Percentiles rank a stretch among this genome's conserved stretches.
phyloP scores from a whole-genome alignment of 768 basidiomycete genomes.

The Podaxis carcinomalis region DNA sequence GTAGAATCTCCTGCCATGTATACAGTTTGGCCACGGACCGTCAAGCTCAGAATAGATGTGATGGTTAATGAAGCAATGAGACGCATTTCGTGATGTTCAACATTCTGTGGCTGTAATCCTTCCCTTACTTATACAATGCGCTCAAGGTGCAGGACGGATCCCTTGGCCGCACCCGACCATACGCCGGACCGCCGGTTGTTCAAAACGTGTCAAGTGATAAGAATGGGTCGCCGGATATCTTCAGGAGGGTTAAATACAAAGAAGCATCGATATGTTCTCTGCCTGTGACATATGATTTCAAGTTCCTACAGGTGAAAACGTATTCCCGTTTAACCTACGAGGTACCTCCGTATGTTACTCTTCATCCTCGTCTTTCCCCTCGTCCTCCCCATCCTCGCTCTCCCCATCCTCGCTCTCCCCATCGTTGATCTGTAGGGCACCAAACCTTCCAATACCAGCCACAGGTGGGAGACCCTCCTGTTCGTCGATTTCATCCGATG shows the following conservation, averaged over 20 bases:
- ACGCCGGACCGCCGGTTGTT: conserved; percentile 1
- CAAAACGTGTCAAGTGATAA: conserved; percentile 5
- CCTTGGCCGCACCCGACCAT: background rate
- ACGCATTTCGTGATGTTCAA: conserved; percentile 3
- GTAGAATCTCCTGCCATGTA: conserved; percentile 43
- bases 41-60: background rate
- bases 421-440: conserved; percentile 30
- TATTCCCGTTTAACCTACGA: background rate
- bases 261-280: background rate
- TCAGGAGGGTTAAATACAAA: background rate
- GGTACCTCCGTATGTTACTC: background rate
- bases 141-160: background rate
- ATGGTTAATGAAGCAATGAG: conserved; percentile 5
- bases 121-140: background rate
- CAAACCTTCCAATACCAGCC: conserved; percentile 34
- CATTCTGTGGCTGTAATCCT: background rate
- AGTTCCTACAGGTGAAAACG: too few relatives aligned
- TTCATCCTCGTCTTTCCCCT: conserved; percentile 17
- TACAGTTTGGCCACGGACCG: conserved; percentile 29
- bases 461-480: background rate
- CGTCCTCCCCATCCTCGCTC: conserved; percentile 19
- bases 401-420: conserved; percentile 18
- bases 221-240: background rate
- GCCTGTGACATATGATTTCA: too few relatives aligned
- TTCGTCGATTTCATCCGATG: too few relatives aligned